Base-by-base conservation (phyloP, 208 protist genomes). In the Trypanosoma theileri region DNA sequence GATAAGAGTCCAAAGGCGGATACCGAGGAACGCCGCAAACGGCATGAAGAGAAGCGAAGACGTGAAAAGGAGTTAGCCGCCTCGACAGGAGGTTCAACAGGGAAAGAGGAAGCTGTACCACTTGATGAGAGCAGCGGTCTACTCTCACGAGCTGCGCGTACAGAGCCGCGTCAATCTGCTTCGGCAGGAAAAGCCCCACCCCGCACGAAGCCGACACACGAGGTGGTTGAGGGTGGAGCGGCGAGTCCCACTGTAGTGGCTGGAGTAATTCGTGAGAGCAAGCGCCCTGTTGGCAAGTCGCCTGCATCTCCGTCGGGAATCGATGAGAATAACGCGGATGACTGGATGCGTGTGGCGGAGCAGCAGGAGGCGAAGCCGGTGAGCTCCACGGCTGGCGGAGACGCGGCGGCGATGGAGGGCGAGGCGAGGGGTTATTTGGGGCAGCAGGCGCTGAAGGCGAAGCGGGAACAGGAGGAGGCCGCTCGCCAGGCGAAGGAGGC, bases 341-440 rank as follows among this genome's bases (percentile, higher is more conserved):
- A 93, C 52, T 96, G 91, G 91, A 76, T 86, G 76, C 82, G 85
- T 54, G 72, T 96, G 13, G 88, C 82, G 12, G 91, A 93, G 67
- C 78, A 88, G 75, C 83, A 85, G 63, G 79, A 91, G 22, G 58
- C 58, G 55, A 79, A 82, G 66, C 75, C 79, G 26, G 56, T 16
- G 16, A 73, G 55, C 44, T 79, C 60, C 16, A 77, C 75, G 2
- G 77, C 67, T 12, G 56, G 44, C 22, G 80, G 56, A 17, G 81
- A 68, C 0, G 77, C 61, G 13, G 75, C 74, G 19, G 82, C 59
- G 9, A 75, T 82, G 40, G 84, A 85, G 17, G 82, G 55, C 13
- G 82, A 93, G 31, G 86, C 89, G 48, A 85, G 80, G 64, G 91
- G 91, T 11, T 74, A 81, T 51, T 80, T 96, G 8, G 91, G 80